Percentiles rank a stretch among this genome's conserved stretches.
phyloP scores from a whole-genome alignment of 2,329 filamentous ascomycete genomes.

The Metarhizium guizhouense region DNA sequence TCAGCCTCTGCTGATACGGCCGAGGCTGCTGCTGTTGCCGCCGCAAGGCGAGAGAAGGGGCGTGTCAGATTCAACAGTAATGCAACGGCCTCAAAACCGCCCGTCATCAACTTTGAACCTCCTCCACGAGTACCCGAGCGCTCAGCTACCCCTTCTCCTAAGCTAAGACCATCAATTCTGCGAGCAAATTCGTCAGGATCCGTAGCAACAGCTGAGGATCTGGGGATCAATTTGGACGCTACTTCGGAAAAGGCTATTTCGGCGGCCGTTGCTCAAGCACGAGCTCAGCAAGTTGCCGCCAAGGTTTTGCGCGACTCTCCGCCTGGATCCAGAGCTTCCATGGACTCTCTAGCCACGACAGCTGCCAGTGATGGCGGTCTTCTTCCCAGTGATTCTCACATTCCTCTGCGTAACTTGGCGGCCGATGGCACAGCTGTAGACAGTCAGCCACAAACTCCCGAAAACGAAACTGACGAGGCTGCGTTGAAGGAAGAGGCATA shows the following conservation, averaged over 20 bases:
- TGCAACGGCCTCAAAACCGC: slow-evolving; percentile 23
- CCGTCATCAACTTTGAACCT: slow-evolving; percentile 8
- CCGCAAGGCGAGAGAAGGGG: slow-evolving; percentile 33
- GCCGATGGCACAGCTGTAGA: not conserved
- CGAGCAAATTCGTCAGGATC: slow-evolving; percentile 32
- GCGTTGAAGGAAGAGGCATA: slow-evolving; percentile 26
- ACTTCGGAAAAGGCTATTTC: slow-evolving; percentile 19
- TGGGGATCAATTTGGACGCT: slow-evolving; percentile 16
- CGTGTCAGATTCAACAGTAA: slow-evolving; percentile 40
- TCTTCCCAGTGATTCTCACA: slow-evolving; percentile 14
- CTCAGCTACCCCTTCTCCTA: slow-evolving; percentile 12
- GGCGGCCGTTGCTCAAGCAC: slow-evolving; percentile 33
- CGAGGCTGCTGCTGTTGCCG: slow-evolving; percentile 1
- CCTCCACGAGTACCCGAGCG: not conserved
- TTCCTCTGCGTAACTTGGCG: slow-evolving; percentile 23
- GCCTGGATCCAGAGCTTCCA: slow-evolving; percentile 25
- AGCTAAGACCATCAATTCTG: slow-evolving; percentile 32
- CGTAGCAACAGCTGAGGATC: slow-evolving; percentile 18
- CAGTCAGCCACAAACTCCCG: slow-evolving; percentile 1
- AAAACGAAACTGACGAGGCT: not conserved
- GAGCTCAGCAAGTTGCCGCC: slow-evolving; percentile 32
- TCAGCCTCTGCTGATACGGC: not conserved
- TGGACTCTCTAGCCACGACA: slow-evolving; percentile 27
- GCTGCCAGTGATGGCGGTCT: slow-evolving; percentile 18
- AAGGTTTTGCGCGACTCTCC: slow-evolving; percentile 28